Percentiles rank a stretch among this genome's conserved stretches.
Conservation (phyloP, 345 rosid genomes). For the Eucalyptus cloeziana region DNA sequence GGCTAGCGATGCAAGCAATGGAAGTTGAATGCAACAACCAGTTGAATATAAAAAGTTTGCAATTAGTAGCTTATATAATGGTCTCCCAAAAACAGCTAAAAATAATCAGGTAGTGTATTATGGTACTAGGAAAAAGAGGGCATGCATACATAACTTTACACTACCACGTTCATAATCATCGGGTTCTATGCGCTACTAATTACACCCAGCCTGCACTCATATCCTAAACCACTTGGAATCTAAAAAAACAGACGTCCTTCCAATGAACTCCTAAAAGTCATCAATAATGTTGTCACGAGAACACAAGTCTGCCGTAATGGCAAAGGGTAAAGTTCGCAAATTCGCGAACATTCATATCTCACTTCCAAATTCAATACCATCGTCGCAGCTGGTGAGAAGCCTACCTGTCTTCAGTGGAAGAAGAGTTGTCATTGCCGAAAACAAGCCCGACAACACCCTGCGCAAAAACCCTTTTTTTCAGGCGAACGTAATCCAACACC, state of each 20-base stretch:
- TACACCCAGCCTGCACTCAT: neutral
- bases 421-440: conserved; percentile 76
- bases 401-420: conserved; percentile 75
- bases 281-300: neutral
- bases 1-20: neutral
- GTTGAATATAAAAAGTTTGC: neutral
- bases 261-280: neutral
- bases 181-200: neutral
- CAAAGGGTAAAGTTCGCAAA: neutral
- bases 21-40: neutral
- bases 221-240: neutral
- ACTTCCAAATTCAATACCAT: neutral
- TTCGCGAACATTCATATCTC: neutral
- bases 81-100: neutral
- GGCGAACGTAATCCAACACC: neutral
- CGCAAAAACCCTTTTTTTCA: neutral
- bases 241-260: neutral
- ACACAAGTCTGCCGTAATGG: neutral
- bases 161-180: neutral
- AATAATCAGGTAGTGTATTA: neutral
- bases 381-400: neutral
- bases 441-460: conserved; percentile 96
- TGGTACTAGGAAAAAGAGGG: neutral
- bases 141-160: neutral
- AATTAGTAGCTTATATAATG: neutral